phyloP scores from a whole-genome alignment of 306 rosid genomes.

The Casuarina cunninghamiana region DNA sequence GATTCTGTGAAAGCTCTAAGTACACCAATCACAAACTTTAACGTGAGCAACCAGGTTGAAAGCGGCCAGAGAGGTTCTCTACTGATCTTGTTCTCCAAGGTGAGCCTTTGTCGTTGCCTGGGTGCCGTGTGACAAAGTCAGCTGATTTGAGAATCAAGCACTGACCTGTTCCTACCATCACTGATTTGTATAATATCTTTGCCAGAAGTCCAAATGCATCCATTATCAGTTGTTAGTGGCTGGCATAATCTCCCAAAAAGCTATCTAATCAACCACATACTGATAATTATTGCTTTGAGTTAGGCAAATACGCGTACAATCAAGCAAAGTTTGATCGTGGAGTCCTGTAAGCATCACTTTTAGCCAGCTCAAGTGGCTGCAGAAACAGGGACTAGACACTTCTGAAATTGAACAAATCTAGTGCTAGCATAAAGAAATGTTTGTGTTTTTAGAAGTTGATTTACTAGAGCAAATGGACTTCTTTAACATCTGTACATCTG shows the following conservation, averaged over 20 bases:
- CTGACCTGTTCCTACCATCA: background rate
- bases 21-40: constrained; percentile 11
- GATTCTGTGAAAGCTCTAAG: background rate
- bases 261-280: background rate
- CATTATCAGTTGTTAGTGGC: background rate
- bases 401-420: background rate
- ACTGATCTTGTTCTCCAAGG: background rate
- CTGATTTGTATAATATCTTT: no score
- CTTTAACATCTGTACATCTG: no score
- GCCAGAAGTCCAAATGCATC: background rate
- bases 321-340: background rate
- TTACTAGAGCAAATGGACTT: no score
- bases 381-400: background rate
- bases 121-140: background rate
- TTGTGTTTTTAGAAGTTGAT: no score
- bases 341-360: background rate
- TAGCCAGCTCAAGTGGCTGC: background rate
- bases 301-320: background rate
- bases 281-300: background rate
- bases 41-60: constrained; percentile 4
- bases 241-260: background rate
- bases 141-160: background rate
- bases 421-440: no score
- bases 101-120: background rate
- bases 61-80: background rate